Evolutionary conservation across 1,284 basidiomycete genomes (phyloP), one percentile per base, ranked within the genome.

Genomic region (Fomes fomentarius): DNA sequence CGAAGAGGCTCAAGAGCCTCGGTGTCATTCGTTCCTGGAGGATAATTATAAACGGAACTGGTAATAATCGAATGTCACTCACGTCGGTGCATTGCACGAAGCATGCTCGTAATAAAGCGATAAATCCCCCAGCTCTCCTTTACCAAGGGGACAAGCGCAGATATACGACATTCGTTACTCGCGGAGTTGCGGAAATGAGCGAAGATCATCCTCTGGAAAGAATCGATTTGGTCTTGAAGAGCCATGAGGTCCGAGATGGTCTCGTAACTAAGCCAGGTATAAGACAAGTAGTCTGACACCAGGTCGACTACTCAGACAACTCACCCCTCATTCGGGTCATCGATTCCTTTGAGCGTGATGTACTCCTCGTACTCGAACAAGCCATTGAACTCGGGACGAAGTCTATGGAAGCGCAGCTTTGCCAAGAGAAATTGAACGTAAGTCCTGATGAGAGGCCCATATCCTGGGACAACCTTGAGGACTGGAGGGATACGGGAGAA

Each of bases 111-210:
- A 70, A 97, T 95, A 73, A 98, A 98, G 51, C 93, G 84, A 74
- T 98, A 98, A 60, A 98, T 98, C 37, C 95, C 95, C 84, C 95
- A 98, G 63, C 91, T 94, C 74, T 98, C 95, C 75, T 98, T 97
- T 52, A 98, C 95, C 15, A 96, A 82, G 24, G 95, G 95, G 0
- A 98, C 95, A 39, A 98, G 77, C 1, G 95, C 81, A 35, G 94
- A 94, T 56, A 98, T 98, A 31, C 94, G 89, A 71, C 95, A 96
- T 74, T 98, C 95, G 63, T 98, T 98, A 71, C 96, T 97, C 45
- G 85, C 80, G 17, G 93, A 93, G 58, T 91, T 85, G 52, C 88
- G 82, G 78, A 98, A 97, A 72, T 94, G 91, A 9, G 93, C 86
- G 69, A 97, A 98, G 56, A 97, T 88, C 77, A 95, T 89, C 73